phyloP scores from a whole-genome alignment of 2,329 filamentous ascomycete species.

The Fusarium algeriense region DNA sequence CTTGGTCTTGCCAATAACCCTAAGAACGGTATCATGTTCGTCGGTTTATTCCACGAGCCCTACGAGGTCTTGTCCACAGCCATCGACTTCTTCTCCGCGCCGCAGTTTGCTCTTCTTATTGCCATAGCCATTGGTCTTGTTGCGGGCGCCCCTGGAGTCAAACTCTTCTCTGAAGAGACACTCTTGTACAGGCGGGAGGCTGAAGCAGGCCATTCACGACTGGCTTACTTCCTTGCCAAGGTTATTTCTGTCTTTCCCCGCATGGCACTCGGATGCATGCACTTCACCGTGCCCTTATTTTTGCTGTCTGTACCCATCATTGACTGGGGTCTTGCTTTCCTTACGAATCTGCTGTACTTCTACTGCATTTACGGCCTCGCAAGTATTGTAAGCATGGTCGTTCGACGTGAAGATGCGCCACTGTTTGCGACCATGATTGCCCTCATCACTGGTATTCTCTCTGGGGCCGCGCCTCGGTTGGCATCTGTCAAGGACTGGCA shows the following conservation, averaged over 20 bases:
- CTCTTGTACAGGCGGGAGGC: slow-evolving; percentile 66
- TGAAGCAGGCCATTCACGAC: slow-evolving; percentile 66
- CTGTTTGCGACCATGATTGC: slow-evolving; percentile 66
- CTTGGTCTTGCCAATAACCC: slow-evolving; percentile 66
- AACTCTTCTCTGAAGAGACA: slow-evolving; percentile 61
- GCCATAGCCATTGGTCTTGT: slow-evolving; percentile 68
- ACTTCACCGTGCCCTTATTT: slow-evolving; percentile 66
- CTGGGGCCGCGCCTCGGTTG: slow-evolving; percentile 65
- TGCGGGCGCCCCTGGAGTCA: slow-evolving; percentile 64
- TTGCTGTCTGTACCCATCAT: slow-evolving; percentile 64
- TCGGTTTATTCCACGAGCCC: slow-evolving; percentile 63
- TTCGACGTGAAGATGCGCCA: slow-evolving; percentile 67
- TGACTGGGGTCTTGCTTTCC: slow-evolving; percentile 61
- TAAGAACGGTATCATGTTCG: slow-evolving; percentile 65
- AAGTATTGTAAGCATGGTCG: slow-evolving; percentile 64
- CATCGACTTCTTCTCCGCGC: slow-evolving; percentile 62
- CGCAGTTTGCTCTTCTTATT: slow-evolving; percentile 65
- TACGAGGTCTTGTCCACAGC: slow-evolving; percentile 65
- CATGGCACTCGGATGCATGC: slow-evolving; percentile 63
- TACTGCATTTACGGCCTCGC: slow-evolving; percentile 70
- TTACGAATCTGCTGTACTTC: slow-evolving; percentile 67
- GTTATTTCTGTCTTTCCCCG: slow-evolving; percentile 63
- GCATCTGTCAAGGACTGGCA: slow-evolving; percentile 63
- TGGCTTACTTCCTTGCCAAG: slow-evolving; percentile 70
- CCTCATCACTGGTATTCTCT: slow-evolving; percentile 66